Evolutionary conservation across 2,329 filamentous ascomycete species (phyloP), one percentile per base, ranked within the genome.

Genomic region (Acarospora socialis): DNA sequence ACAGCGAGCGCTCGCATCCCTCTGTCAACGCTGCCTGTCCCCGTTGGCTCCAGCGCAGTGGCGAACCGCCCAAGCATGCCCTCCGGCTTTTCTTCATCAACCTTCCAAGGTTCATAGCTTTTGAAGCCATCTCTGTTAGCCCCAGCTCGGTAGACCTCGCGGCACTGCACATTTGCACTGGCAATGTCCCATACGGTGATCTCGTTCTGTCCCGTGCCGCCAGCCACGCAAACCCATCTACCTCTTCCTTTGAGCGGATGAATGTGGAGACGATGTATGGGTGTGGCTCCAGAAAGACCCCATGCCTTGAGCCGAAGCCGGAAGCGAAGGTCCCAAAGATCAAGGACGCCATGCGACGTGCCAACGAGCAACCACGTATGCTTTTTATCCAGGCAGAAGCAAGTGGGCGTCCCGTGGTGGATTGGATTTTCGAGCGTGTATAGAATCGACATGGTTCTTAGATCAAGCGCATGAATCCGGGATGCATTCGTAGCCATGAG

Each of bases 271-370:
- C 83, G 70, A 46, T 87, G 78, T 40, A 95, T 82, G 12, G 81
- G 66, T 1, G 77, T 74, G 38, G 81, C 81, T 14, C 81, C 82
- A 0, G 81, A 75, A 17, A 94, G 69, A 1, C 83, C 83, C 83
- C 86, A 95, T 9, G 77, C 81, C 52, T 81, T 84, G 15, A 95
- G 63, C 14, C 83, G 73, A 45, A 95, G 70, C 43, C 75, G 79
- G 64, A 98, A 98, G n/a, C 90, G 78, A 23, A 98, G 65, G 54
- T 98, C 90, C 90, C 90, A 98, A 1, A 98, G 67, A 50, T 92
- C 81, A 5, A 98, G 63, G 17, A 95, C 77, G 21, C 92, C 90
- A 50, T 95, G 86, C 0, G 83, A 82, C 1, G 92, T 98, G 21
- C 86, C 90, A 0, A 95, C 60, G 2, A 92, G 68, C 3, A 98